Percentiles rank a stretch among this genome's conserved stretches.
Evolutionary conservation across 2,329 filamentous ascomycete species (phyloP).

Genomic region (Chrysoporthe puriensis): DNA sequence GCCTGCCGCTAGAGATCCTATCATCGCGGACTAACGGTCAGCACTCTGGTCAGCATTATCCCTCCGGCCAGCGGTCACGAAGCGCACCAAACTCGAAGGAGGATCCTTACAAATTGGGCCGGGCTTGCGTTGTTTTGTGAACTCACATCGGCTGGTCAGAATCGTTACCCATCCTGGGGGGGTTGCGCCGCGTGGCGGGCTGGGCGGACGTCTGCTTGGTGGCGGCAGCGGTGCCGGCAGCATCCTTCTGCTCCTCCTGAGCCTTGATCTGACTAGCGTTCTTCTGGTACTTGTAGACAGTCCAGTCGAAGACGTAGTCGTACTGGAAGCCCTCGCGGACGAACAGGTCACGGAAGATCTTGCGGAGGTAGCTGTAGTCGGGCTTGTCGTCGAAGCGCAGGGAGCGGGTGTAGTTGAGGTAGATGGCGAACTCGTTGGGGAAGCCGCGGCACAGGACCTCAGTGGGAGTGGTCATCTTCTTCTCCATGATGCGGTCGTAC

Average conservation of each 20-base stretch:
- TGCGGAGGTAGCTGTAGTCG: conserved; percentile 98
- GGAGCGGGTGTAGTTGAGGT: conserved; percentile 98
- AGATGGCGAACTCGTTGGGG: conserved; percentile 99
- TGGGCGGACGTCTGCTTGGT: conserved; percentile 64
- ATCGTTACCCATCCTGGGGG: conserved; percentile 66
- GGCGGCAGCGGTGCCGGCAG: conserved; percentile 63
- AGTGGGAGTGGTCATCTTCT: conserved; percentile 99
- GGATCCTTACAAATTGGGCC: conserved; percentile 79
- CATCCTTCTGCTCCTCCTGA: conserved; percentile 74
- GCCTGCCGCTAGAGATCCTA: conserved; percentile 46
- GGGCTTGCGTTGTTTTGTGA: conserved; percentile 53
- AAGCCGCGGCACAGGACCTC: conserved; percentile 99
- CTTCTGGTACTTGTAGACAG: conserved; percentile 99
- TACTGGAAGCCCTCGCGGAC: conserved; percentile 99
- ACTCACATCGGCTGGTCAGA: conserved; percentile 70
- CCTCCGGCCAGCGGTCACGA: conserved; percentile 73
- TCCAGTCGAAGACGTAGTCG: conserved; percentile 99
- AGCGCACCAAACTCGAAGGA: conserved; percentile 84
- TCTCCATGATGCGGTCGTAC: conserved; percentile 99
- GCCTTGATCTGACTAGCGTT: conserved; percentile 94
- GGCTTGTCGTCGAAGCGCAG: conserved; percentile 99
- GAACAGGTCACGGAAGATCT: conserved; percentile 99
- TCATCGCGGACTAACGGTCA: conserved; percentile 84
- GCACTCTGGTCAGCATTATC: conserved; percentile 75
- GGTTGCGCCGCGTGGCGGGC: conserved; percentile 71